A percentile compares a stretch with the other conserved stretches of the same genome.
These are phyloP conservation scores for Sechiopsis laciniata DNA, from an alignment of 306 rosid genomes.

Conservation along the genomic window DNA sequence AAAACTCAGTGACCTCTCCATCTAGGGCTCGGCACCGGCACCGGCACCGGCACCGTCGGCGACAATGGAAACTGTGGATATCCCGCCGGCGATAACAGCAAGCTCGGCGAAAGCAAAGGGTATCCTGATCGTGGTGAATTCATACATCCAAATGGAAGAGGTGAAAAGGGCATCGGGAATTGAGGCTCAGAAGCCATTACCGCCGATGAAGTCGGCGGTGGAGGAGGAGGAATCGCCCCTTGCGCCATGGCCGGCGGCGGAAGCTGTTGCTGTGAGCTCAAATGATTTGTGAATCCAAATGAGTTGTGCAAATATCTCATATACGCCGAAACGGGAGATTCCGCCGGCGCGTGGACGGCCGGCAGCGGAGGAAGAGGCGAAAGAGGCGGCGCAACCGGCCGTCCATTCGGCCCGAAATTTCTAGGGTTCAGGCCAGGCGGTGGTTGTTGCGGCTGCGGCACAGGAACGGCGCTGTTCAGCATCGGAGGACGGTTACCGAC, in stretches of 20 bases:
- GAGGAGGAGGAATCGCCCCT: slow-evolving; percentile 20
- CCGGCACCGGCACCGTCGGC: slow-evolving; percentile 53
- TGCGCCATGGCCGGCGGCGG: slow-evolving; percentile 22
- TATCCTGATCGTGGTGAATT: slow-evolving; percentile 67
- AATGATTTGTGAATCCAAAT: background rate
- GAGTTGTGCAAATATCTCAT: slow-evolving; percentile 54
- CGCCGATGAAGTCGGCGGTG: slow-evolving; percentile 14
- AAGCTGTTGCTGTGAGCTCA: too few species aligned
- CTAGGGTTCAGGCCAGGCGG: slow-evolving; percentile 25
- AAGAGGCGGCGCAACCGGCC: slow-evolving; percentile 39
- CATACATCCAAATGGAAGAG: slow-evolving; percentile 77
- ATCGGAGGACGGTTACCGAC: slow-evolving; percentile 42
- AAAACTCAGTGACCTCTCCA: slow-evolving; percentile 53
- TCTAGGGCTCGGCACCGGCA: slow-evolving; percentile 52
- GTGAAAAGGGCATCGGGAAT: slow-evolving; percentile 52
- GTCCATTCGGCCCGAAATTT: slow-evolving; percentile 31
- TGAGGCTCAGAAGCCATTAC: slow-evolving; percentile 26
- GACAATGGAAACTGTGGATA: slow-evolving; percentile 54
- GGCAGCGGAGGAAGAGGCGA: slow-evolving; percentile 70
- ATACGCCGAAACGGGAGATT: slow-evolving; percentile 61
- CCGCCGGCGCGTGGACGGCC: slow-evolving; percentile 57
- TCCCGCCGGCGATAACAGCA: slow-evolving; percentile 65
- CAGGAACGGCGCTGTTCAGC: slow-evolving; percentile 10
- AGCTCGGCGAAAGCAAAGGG: slow-evolving; percentile 62
- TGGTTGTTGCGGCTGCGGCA: slow-evolving; percentile 23